These are phyloP conservation scores for Penicillium polonicum DNA, from an alignment of 2,329 filamentous ascomycete genomes.

Conservation along the genomic window DNA sequence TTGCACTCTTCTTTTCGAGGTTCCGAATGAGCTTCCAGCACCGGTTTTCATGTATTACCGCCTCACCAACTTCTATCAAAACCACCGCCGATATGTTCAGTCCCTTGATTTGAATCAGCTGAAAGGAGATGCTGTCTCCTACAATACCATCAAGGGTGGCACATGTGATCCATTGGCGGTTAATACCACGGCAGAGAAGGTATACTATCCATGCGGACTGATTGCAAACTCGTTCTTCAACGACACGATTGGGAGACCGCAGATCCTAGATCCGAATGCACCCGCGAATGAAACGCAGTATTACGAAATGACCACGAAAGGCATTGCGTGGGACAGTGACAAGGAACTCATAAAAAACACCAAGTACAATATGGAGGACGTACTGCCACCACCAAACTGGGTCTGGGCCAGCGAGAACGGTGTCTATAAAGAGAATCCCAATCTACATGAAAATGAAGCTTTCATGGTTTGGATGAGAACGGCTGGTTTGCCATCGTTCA, in stretches of 20 bases:
- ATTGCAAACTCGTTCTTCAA: slow-evolving; percentile 98
- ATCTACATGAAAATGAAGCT: slow-evolving; percentile 72
- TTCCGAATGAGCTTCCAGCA: slow-evolving; percentile 74
- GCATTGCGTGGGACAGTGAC: slow-evolving; percentile 86
- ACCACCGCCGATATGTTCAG: slow-evolving; percentile 92
- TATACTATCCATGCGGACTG: slow-evolving; percentile 91
- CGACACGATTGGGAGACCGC: slow-evolving; percentile 73
- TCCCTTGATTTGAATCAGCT: slow-evolving; percentile 83
- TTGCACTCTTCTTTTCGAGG: slow-evolving; percentile 74
- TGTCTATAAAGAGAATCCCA: slow-evolving; percentile 69
- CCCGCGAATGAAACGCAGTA: slow-evolving; percentile 46
- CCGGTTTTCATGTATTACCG: slow-evolving; percentile 93
- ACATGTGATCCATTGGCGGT: slow-evolving; percentile 72
- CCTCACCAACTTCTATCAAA: slow-evolving; percentile 98
- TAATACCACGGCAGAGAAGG: slow-evolving; percentile 54
- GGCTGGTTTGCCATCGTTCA: slow-evolving; percentile 88
- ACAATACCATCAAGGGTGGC: slow-evolving; percentile 61
- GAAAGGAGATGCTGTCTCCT: slow-evolving; percentile 65
- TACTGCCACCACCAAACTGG: slow-evolving; percentile 89
- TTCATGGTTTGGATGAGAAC: slow-evolving; percentile 99
- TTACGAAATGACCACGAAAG: slow-evolving; percentile 74
- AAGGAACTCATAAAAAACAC: slow-evolving; percentile 72
- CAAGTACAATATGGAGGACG: slow-evolving; percentile 62
- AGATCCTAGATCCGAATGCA: slow-evolving; percentile 38
- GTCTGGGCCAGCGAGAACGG: slow-evolving; percentile 71